Conservation (phyloP, 352 stramenopile genomes). For the Phytophthora hibernalis region DNA sequence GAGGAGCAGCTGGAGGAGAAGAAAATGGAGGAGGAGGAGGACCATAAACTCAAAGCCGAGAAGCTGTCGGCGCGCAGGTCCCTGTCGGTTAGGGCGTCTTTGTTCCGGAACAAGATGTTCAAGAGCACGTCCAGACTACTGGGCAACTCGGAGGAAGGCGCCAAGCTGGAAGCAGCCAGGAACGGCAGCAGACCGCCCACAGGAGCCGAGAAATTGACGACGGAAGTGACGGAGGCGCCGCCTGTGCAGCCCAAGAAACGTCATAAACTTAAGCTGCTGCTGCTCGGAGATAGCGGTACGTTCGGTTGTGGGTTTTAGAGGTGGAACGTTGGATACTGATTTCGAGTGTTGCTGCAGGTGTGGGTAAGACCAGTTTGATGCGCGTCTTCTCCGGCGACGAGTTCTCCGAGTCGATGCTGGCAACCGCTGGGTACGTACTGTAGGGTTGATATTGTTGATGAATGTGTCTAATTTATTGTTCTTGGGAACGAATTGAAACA, state of each 20-base stretch:
- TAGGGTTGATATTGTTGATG: not conserved
- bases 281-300: constrained; percentile 90
- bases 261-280: constrained; percentile 91
- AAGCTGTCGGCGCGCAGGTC: constrained; percentile 73
- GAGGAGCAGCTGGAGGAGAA: constrained; percentile 88
- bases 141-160: constrained; percentile 32
- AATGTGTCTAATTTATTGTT: constrained; percentile 5
- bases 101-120: constrained; percentile 86
- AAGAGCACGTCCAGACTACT: constrained; percentile 50
- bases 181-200: constrained; percentile 18
- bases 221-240: constrained; percentile 14
- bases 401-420: constrained; percentile 91
- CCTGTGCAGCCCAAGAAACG: constrained; percentile 67
- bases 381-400: constrained; percentile 93
- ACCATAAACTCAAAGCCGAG: constrained; percentile 82
- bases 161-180: constrained; percentile 22
- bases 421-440: constrained; percentile 87
- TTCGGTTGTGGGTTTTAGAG: constrained; percentile 1
- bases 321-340: constrained; percentile 14
- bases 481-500: constrained; percentile 21
- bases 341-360: constrained; percentile 43
- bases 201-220: constrained; percentile 24
- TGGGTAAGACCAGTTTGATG: constrained; percentile 95
- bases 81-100: constrained; percentile 66
- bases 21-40: constrained; percentile 89